Percentiles rank a stretch among this genome's conserved stretches.
These are phyloP conservation scores for Zostera marina DNA, from an alignment of 116 monocot species.

Conservation along the genomic window DNA sequence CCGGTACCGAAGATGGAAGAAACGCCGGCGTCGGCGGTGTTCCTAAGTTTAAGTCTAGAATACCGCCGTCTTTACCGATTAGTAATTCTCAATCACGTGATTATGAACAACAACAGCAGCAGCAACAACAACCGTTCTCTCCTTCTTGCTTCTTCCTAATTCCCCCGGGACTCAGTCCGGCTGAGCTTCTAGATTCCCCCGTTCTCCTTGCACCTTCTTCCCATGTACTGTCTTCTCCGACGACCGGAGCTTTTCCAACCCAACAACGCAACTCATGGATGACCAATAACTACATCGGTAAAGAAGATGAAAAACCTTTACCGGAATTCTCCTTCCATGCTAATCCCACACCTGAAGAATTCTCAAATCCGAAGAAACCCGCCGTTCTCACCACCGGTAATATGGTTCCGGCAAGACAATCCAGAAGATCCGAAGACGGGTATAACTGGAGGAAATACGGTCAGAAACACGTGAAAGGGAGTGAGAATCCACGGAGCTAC, in stretches of 20 bases:
- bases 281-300: slow-evolving; percentile 14
- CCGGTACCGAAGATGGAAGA: not conserved
- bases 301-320: slow-evolving; percentile 21
- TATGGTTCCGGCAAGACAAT: not conserved
- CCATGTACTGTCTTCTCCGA: slow-evolving; percentile 40
- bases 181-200: slow-evolving; percentile 69
- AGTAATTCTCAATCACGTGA: not conserved
- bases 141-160: slow-evolving; percentile 67
- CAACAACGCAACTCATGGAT: slow-evolving; percentile 18
- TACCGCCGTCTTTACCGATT: slow-evolving; percentile 48
- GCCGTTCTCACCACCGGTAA: not conserved
- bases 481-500: slow-evolving; percentile 79
- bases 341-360: not conserved
- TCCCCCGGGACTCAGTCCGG: slow-evolving; percentile 55
- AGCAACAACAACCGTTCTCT: slow-evolving; percentile 20
- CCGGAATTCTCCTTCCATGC: slow-evolving; percentile 70
- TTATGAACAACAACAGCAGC: no score
- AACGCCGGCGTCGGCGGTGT: slow-evolving; percentile 21
- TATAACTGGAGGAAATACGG: slow-evolving; percentile 92
- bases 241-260: slow-evolving; percentile 44
- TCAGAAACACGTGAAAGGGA: slow-evolving; percentile 80
- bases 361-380: slow-evolving; percentile 5
- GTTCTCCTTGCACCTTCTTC: slow-evolving; percentile 25
- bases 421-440: slow-evolving; percentile 50
- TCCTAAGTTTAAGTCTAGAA: slow-evolving; percentile 65